Evolutionary conservation across 805 yeast species (phyloP).

Genomic region (Metschnikowia dekortorum): DNA sequence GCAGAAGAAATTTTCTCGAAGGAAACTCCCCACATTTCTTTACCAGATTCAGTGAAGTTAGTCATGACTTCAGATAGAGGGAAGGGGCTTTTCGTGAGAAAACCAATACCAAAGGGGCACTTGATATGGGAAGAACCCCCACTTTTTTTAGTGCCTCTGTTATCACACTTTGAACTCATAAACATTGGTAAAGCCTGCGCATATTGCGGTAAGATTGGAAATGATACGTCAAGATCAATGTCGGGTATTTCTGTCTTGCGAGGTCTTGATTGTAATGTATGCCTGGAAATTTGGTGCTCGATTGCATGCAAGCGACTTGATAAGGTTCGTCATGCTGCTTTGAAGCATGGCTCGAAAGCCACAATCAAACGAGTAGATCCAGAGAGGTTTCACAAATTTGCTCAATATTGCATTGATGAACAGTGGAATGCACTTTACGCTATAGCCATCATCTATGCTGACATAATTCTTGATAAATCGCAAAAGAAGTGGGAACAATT

Average conservation of each 20-base stretch:
- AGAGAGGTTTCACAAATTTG: conserved; percentile 51
- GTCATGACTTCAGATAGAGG: conserved; percentile 52
- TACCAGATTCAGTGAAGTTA: conserved; percentile 43
- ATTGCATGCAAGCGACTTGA: conserved; percentile 54
- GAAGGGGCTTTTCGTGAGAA: conserved; percentile 55
- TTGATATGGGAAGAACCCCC: conserved; percentile 57
- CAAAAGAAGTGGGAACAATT: conserved; percentile 44
- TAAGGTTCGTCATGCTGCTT: conserved; percentile 43
- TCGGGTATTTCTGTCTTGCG: conserved; percentile 30
- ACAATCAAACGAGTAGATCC: conserved; percentile 38
- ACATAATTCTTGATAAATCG: conserved; percentile 38
- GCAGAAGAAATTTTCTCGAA: conserved; percentile 50
- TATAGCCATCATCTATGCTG: conserved; percentile 53
- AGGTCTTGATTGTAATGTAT: conserved; percentile 63
- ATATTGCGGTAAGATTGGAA: conserved; percentile 59
- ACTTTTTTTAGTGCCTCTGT: conserved; percentile 62
- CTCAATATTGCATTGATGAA: conserved; percentile 57
- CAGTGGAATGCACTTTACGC: conserved; percentile 70
- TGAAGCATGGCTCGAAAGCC: conserved; percentile 50
- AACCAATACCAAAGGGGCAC: conserved; percentile 44
- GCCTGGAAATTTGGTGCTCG: conserved; percentile 70
- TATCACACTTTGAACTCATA: conserved; percentile 59
- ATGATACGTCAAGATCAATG: conserved; percentile 21
- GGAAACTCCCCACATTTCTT: conserved; percentile 40
- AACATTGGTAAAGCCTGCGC: conserved; percentile 65